These are phyloP conservation scores for Solanum habrochaites DNA, from an alignment of 257 asterid species.

Conservation along the genomic window DNA sequence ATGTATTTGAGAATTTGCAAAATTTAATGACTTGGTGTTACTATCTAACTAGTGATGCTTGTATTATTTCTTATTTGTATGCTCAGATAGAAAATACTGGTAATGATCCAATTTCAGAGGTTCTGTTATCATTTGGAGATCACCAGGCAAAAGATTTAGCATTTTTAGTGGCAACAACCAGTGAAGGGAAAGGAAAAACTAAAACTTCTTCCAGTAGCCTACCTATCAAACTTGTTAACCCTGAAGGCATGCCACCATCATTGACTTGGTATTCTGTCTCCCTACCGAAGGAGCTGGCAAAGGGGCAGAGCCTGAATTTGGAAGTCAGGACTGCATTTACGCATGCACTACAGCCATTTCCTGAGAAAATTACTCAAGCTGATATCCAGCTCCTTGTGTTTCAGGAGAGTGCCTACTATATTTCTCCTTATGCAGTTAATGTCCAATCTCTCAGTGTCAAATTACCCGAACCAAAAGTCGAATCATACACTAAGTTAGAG, in stretches of 20 bases:
- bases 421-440: constrained; percentile 70
- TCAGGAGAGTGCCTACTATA: constrained; percentile 79
- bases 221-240: constrained; percentile 33
- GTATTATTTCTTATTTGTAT: background rate
- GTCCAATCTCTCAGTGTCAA: constrained; percentile 68
- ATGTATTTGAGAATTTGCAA: background rate
- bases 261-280: constrained; percentile 69
- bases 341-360: constrained; percentile 61
- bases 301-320: constrained; percentile 61
- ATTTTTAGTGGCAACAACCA: constrained; percentile 29
- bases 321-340: constrained; percentile 71
- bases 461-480: constrained; percentile 78
- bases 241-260: constrained; percentile 54
- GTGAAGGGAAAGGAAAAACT: constrained; percentile 68
- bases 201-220: constrained; percentile 40
- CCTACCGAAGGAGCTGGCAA: constrained; percentile 61
- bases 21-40: background rate
- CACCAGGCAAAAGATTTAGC: constrained; percentile 57
- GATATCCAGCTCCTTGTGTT: constrained; percentile 70
- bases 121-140: constrained; percentile 63
- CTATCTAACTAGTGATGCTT: background rate
- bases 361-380: constrained; percentile 43
- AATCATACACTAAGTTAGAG: constrained; percentile 83
- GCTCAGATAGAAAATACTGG: constrained; percentile 68
- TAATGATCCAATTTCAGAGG: constrained; percentile 37